These are phyloP conservation scores for Ascochyta viciae-villosae DNA, from an alignment of 2,329 filamentous ascomycete species.

Conservation along the genomic window DNA sequence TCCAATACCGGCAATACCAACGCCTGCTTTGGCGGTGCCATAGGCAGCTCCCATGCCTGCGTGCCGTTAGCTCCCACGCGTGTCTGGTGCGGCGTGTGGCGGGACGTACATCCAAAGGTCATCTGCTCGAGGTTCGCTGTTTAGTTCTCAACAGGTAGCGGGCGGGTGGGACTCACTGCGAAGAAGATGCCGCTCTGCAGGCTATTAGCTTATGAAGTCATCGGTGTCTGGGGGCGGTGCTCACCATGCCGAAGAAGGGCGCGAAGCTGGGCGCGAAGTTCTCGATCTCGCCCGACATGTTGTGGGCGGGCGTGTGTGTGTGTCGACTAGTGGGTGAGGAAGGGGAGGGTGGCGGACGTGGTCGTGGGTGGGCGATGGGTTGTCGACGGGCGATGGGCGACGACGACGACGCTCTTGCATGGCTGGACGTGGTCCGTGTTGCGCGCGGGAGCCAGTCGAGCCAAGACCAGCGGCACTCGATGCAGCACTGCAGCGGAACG, in stretches of 20 bases:
- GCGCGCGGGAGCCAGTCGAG: not conserved
- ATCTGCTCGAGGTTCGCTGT: slow-evolving; percentile 57
- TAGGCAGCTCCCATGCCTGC: slow-evolving; percentile 78
- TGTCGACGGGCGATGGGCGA: not conserved
- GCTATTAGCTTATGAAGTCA: slow-evolving; percentile 47
- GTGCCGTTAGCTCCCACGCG: slow-evolving; percentile 27
- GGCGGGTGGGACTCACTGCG: slow-evolving; percentile 56
- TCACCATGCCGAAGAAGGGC: slow-evolving; percentile 87
- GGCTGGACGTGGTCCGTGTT: not conserved
- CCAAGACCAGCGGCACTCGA: not conserved
- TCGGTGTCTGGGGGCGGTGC: slow-evolving; percentile 41
- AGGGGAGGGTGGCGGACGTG: not conserved
- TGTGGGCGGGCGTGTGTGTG: slow-evolving; percentile 3
- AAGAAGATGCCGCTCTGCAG: slow-evolving; percentile 75
- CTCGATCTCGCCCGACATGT: slow-evolving; percentile 31
- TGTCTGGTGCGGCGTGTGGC: not conserved
- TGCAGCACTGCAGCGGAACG: not conserved
- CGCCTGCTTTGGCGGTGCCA: slow-evolving; percentile 86
- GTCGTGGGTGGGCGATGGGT: not conserved
- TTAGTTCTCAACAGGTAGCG: slow-evolving; percentile 25
- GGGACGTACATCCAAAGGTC: slow-evolving; percentile 78
- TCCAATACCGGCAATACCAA: slow-evolving; percentile 85
- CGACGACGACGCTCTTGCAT: not conserved
- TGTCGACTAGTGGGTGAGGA: not conserved
- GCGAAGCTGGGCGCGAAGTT: slow-evolving; percentile 74